phyloP scores from a whole-genome alignment of 1,139 yeast genomes.

The Debaryomyces fabryi region DNA sequence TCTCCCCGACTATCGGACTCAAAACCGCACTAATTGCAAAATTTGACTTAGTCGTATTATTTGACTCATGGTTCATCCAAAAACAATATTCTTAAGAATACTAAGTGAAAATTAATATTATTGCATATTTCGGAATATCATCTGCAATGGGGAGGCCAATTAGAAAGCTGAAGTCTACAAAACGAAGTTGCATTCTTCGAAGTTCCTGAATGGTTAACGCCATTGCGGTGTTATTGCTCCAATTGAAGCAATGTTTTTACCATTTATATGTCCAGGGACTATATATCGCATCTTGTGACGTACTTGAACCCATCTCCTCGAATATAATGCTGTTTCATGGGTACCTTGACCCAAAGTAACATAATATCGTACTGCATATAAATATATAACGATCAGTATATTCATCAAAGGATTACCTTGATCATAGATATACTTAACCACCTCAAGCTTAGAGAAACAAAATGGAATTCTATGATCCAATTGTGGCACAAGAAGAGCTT shows the following conservation, averaged over 20 bases:
- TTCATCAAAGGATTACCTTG: background rate
- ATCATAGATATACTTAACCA: background rate
- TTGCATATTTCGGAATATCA: background rate
- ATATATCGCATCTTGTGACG: no score
- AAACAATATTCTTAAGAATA: background rate
- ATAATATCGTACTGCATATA: background rate
- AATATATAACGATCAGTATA: background rate
- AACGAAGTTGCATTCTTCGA: no score
- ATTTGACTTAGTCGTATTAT: background rate
- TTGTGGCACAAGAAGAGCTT: slow-evolving; percentile 22
- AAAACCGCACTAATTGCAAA: background rate
- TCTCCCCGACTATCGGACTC: background rate
- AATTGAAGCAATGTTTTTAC: background rate
- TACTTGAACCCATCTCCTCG: no score
- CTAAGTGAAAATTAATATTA: background rate
- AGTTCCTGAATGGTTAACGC: background rate
- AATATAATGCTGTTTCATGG: no score
- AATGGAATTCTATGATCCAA: slow-evolving; percentile 42
- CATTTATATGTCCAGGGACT: no score
- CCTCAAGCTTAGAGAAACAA: background rate
- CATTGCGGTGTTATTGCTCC: background rate
- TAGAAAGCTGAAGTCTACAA: background rate
- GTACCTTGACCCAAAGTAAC: background rate
- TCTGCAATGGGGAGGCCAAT: background rate
- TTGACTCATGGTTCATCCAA: background rate